Percentiles rank a stretch among this genome's conserved stretches.
Conservation (phyloP, 1,284 basidiomycete genomes). For the Ustilago cynodontis region DNA sequence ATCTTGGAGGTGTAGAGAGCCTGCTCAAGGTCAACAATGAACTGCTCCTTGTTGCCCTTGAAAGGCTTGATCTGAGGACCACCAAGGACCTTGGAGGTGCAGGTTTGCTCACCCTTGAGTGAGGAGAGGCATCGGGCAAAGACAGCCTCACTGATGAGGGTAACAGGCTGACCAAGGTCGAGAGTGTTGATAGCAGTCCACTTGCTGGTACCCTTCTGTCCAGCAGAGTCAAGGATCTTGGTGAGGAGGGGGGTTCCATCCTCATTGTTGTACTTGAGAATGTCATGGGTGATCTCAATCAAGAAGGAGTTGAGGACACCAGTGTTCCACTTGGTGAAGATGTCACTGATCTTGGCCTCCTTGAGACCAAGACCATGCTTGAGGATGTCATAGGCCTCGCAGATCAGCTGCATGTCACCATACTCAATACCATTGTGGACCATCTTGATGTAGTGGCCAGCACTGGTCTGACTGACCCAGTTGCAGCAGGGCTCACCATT, state of each 20-base stretch:
- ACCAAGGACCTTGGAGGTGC: slow-evolving; percentile 88
- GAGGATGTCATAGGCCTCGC: no score
- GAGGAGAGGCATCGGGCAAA: slow-evolving; percentile 98
- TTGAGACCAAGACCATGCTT: no score
- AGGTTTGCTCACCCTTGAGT: slow-evolving; percentile 95
- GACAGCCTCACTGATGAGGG: no score
- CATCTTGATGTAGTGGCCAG: slow-evolving; percentile 98
- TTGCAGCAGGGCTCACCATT: no score
- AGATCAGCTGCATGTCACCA: no score
- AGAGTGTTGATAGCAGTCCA: slow-evolving; percentile 99
- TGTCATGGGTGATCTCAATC: slow-evolving; percentile 80
- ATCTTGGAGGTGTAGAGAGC: slow-evolving; percentile 99
- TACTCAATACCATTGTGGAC: slow-evolving; percentile 94
- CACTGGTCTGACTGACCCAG: slow-evolving; percentile 96
- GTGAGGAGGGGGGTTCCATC: no score
- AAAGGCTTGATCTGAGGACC: no score
- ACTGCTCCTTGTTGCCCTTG: no score
- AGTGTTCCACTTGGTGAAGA: slow-evolving; percentile 84
- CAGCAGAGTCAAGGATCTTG: slow-evolving; percentile 84
- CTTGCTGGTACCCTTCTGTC: slow-evolving; percentile 99
- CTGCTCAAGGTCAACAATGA: slow-evolving; percentile 99
- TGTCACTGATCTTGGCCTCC: slow-evolving; percentile 66
- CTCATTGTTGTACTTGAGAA: slow-evolving; percentile 80
- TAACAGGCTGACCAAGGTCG: slow-evolving; percentile 89
- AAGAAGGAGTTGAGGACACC: slow-evolving; percentile 99